Base-by-base conservation (phyloP, 768 basidiomycete species). In the Naganishia vishniacii region DNA sequence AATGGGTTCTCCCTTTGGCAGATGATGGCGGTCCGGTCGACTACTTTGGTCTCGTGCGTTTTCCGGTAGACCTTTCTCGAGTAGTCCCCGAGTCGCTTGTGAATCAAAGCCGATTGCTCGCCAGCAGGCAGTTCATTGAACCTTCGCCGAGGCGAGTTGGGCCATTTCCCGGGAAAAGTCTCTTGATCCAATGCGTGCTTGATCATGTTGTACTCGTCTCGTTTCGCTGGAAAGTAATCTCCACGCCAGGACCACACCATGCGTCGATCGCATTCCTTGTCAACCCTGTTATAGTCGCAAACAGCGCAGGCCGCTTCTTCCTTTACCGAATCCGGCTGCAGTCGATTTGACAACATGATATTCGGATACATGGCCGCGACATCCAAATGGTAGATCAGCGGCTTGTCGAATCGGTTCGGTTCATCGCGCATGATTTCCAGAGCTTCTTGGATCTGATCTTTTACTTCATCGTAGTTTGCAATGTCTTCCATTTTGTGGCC, bases 281-380 rank as follows among this genome's bases (percentile, higher is more conserved):
- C 91, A 0, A 95, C 93, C 9, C 93, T 84, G 71, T 99, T 99
- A 77, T 88, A 98, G 78, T 99, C 95, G 79, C 95, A 99, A 1
- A 97, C 92, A 0, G 95, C 95, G 72, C 95, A 99, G 18, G 87
- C 88, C 20, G 94, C 85, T 76, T 98, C 95, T 72, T 93, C 91
- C 11, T 97, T 88, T 80, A 98, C 88, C 1, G 95, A 95, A 78
- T 99, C 95, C 1, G 95, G 95, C 70, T 99, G 95, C 1, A 99
- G 82, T 34, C 95, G 89, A 75, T 99, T 99, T 18, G 93, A 97
- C 81, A 99, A 86, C 95, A 99, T 99, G 84, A 99, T 98, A 78
- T 98, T 99, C 62, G 95, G 95, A 76, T 99, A 98, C 95, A 99
- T 99, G 67, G 95, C 95, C 2, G 95, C 95, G 67, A 99, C 95